Base-by-base conservation (phyloP, 2,329 filamentous ascomycete genomes). In the Pseudovirgaria hyperparasitica region DNA sequence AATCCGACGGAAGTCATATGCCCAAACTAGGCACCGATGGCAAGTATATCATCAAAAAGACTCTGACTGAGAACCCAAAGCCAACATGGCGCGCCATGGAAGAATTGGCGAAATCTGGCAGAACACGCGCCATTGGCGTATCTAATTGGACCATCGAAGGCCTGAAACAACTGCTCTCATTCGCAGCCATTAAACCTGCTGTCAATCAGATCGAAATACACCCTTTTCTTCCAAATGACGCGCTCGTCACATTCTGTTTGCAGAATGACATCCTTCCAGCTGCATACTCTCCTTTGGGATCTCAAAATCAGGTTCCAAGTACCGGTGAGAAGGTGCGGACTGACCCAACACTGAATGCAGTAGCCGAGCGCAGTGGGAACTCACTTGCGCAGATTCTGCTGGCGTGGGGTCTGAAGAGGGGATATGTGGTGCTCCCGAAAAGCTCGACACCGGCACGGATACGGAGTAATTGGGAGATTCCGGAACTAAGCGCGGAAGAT, bases 321-420 rank as follows among this genome's bases (percentile, higher is more conserved):
- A 77, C 72, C 6, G 76, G 76, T 38, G 76, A 81, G 60, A 75
- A 68, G 41, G 73, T 75, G 10, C 61, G 72, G 24, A 76, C 76
- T 22, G 79, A 92, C 38, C 58, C 68, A 31, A 69, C 67, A 12
- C 59, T 90, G 27, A 70, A 71, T 39, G 64, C 63, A 13, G 55
- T 92, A 27, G 74, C 76, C 1, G 60, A 76, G 44, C 84, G 82
- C 57, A 72, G 90, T 48, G 66, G 65, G 36, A 82, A 81, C 59
- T 71, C 73, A 7, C 73, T 80, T 33, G 78, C 81, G 2, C 85
- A 93, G 62, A 61, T 92, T n/a, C 52, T 93, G 46, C 57, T 93
- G 26, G 69, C 84, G 30, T 93, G 84, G 70, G 81, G 79, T 37
- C 53, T 92, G 52, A 77, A 90, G 57, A 82, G 82, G 55, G 77